Conservation (phyloP, 805 yeast species). For the Wickerhamiella parazyma region DNA sequence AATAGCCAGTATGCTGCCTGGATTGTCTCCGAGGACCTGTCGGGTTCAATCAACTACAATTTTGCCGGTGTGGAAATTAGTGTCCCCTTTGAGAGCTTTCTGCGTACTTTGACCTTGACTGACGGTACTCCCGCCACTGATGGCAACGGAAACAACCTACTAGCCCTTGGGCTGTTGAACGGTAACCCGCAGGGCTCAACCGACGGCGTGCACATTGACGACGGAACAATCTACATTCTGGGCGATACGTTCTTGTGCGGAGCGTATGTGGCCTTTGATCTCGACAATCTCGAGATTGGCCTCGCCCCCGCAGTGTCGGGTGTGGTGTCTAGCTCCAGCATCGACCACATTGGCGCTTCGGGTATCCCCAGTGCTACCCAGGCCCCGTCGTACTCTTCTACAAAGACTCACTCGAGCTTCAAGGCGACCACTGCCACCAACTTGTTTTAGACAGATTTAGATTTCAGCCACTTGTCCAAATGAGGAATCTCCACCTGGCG, state of each 20-base stretch:
- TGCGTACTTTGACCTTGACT: slow-evolving; percentile 12
- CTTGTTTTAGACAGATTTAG: background rate
- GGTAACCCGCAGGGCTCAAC: background rate
- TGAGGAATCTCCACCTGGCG: too few relatives aligned
- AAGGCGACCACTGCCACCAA: slow-evolving; percentile 4
- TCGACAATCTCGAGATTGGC: slow-evolving; percentile 41
- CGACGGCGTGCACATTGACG: slow-evolving; percentile 10
- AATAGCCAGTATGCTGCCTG: slow-evolving; percentile 11
- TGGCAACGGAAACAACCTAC: slow-evolving; percentile 13
- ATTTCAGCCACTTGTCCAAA: too few relatives aligned
- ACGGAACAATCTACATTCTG: slow-evolving; percentile 30
- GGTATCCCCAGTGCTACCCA: slow-evolving; percentile 19
- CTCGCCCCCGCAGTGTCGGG: slow-evolving; percentile 35
- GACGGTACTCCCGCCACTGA: slow-evolving; percentile 12
- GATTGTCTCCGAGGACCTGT: slow-evolving; percentile 25
- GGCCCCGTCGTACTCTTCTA: slow-evolving; percentile 19
- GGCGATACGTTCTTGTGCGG: slow-evolving; percentile 54
- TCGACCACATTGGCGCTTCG: slow-evolving; percentile 14
- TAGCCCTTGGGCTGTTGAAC: background rate
- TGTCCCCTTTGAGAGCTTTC: slow-evolving; percentile 14
- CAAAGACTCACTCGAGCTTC: slow-evolving; percentile 11
- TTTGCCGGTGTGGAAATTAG: slow-evolving; percentile 11
- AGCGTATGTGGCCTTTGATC: slow-evolving; percentile 53
- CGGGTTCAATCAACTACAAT: slow-evolving; percentile 1
- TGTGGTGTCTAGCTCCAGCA: slow-evolving; percentile 12